A percentile compares a stretch with the other conserved stretches of the same genome.
These are phyloP conservation scores for Beta macrorhiza DNA, from an alignment of 179 eudicot genomes.

Conservation along the genomic window DNA sequence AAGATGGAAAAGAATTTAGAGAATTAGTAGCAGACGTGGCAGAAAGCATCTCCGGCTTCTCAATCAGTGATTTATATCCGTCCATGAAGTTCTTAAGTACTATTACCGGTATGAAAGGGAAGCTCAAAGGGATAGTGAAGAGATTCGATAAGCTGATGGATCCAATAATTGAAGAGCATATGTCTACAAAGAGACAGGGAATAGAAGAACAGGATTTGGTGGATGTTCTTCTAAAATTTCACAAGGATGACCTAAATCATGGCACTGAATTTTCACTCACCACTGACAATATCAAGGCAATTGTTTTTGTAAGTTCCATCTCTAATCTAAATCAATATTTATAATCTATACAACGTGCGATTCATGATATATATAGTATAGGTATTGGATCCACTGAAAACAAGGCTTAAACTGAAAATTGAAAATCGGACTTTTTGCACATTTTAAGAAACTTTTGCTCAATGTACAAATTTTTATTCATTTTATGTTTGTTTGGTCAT, in stretches of 20 bases:
- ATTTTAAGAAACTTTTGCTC: too few species aligned
- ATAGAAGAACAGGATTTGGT: neutral
- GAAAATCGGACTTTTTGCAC: neutral
- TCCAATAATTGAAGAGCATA: conserved; percentile 11
- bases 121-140: neutral
- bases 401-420: neutral
- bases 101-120: neutral
- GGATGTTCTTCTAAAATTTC: neutral
- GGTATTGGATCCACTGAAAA: neutral
- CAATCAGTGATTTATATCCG: conserved; percentile 5
- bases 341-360: neutral
- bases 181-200: neutral
- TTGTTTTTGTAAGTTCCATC: neutral
- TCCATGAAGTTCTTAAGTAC: neutral
- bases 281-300: neutral
- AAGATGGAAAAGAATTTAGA: neutral
- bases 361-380: neutral
- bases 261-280: neutral
- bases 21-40: neutral
- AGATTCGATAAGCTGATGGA: conserved; percentile 2
- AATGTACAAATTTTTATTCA: too few species aligned
- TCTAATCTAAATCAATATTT: neutral
- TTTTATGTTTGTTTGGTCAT: too few species aligned
- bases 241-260: neutral
- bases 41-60: neutral